Evolutionary conservation across 2,329 filamentous ascomycete species (phyloP).

Genomic region (Talaromyces verruculosus): DNA sequence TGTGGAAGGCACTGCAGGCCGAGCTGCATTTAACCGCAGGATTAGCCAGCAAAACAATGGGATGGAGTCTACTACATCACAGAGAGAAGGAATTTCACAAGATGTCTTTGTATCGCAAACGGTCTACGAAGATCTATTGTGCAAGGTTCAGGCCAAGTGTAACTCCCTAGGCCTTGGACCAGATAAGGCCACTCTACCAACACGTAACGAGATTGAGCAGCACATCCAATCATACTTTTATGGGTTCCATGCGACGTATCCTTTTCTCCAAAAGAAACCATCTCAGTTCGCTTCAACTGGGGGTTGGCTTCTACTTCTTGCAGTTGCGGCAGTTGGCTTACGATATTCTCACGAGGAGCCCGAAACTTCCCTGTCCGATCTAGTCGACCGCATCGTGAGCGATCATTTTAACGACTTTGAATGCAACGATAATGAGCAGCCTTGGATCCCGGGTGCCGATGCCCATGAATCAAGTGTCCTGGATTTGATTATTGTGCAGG

Average conservation of each 20-base stretch:
- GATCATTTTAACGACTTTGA: background rate
- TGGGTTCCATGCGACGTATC: background rate
- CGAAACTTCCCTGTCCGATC: background rate
- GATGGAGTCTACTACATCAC: background rate
- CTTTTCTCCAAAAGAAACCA: background rate
- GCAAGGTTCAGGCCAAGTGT: background rate
- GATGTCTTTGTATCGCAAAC: background rate
- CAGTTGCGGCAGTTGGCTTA: background rate
- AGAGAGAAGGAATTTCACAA: background rate
- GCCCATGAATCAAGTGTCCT: background rate
- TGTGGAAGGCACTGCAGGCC: background rate
- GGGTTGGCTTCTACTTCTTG: background rate
- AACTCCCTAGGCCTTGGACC: background rate
- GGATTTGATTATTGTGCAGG: background rate
- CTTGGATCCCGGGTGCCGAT: background rate
- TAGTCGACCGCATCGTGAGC: background rate
- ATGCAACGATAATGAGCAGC: background rate
- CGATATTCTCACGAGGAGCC: background rate
- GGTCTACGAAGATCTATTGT: background rate
- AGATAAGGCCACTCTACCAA: background rate
- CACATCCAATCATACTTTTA: background rate
- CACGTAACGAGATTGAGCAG: background rate
- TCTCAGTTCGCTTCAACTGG: background rate
- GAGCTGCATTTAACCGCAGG: background rate
- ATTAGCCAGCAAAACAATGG: background rate